Evolutionary conservation across 176 grass and related monocot species (phyloP).

Genomic region (Elaeis guineensis): DNA sequence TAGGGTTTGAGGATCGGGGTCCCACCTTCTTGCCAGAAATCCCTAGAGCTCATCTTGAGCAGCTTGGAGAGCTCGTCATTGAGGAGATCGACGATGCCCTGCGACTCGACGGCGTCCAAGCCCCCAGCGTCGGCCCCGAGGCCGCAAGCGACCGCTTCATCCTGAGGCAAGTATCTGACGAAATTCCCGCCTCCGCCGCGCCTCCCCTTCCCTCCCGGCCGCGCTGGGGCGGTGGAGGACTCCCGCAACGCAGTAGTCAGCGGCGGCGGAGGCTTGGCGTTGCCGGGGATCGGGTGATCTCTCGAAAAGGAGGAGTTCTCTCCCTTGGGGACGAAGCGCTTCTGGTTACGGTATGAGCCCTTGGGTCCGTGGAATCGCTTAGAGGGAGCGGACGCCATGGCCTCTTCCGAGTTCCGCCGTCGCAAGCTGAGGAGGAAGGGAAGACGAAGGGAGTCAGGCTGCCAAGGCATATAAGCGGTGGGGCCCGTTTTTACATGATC

Average conservation of each 20-base stretch:
- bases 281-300: neutral
- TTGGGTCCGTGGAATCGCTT: neutral
- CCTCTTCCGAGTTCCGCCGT: neutral
- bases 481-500: neutral
- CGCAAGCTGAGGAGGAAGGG: neutral
- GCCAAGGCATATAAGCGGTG: neutral
- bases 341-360: slow-evolving; percentile 1
- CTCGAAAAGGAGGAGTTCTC: neutral
- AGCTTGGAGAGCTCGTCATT: slow-evolving; percentile 58
- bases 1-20: neutral
- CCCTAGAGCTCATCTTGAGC: slow-evolving; percentile 51
- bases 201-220: neutral
- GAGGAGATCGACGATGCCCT: slow-evolving; percentile 79
- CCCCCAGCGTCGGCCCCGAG: slow-evolving; percentile 52
- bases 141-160: slow-evolving; percentile 80
- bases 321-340: slow-evolving; percentile 3
- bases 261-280: slow-evolving; percentile 1
- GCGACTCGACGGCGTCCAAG: slow-evolving; percentile 76
- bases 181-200: slow-evolving; percentile 12
- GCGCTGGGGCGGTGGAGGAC: neutral
- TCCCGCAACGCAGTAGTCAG: slow-evolving; percentile 2
- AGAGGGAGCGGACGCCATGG: neutral
- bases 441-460: neutral
- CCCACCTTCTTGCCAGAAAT: slow-evolving; percentile 86
- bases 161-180: slow-evolving; percentile 77